Base-by-base conservation (phyloP, 2,329 filamentous ascomycete species). In the Colletotrichum australisinense region DNA sequence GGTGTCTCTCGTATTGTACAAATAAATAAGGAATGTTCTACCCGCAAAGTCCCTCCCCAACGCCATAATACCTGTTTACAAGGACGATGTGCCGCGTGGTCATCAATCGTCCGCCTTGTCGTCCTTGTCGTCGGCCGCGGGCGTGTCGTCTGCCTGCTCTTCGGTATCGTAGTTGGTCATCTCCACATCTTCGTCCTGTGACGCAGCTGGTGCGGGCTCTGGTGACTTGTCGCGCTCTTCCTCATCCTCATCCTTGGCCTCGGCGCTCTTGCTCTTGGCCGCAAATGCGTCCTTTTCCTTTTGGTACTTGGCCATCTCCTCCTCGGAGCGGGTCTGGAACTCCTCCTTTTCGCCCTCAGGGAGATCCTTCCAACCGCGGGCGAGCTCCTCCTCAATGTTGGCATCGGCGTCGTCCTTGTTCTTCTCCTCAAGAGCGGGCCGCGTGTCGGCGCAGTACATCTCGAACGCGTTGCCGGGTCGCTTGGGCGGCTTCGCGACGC, bases 301-400 rank as follows among this genome's bases (percentile, higher is more conserved):
- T 75, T 85, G 82, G 79, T 85, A 85, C 75, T 83, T 80, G 53
- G 72, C 80, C 53, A 84, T 76, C 66, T 83, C 83, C 63, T 82
- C 77, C 67, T 85, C 83, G 63, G 84, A 84, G 26, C 83, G 84
- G 5, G 80, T 76, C 74, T 87, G 83, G 67, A 85, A 90, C 64
- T 86, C 84, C 30, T 88, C 87, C 78, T 86, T 87, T 63, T 87
- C 84, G 26, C 80, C 81, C 57, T 87, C 84, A 4, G 86, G 79
- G 16, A 91, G 82, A 24, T 88, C 86, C 72, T 89, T 87, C 89
- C 89, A 91, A 55, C 83, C 82, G 14, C 84, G 85, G n/a, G 84
- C 81, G 9, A 91, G 84, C 81, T 90, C 88, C 64, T 88, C 87
- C n/a, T 90, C 88, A 14, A 89, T 79, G 69, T 84, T 83, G 68